Evolutionary conservation across 495 filamentous ascomycete genomes (phyloP), one percentile per base, ranked within the genome.

Genomic region (Penicilliopsis zonata): DNA sequence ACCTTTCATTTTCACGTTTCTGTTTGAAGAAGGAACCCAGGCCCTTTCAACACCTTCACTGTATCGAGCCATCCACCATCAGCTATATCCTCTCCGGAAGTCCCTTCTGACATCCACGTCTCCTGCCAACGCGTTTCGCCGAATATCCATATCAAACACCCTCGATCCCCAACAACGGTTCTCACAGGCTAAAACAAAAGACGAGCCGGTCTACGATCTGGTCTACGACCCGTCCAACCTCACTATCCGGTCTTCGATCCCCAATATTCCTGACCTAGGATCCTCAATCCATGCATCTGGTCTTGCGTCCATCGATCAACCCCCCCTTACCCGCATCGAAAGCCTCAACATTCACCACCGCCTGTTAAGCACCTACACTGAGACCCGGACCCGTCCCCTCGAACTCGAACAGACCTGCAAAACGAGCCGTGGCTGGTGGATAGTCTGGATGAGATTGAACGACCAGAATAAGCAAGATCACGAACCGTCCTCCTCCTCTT

Each of bases 361-460:
- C 39, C 77, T 96, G 19, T 59, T 98, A 9, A 76, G 72, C 40
- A 88, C 81, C 19, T 74, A 85, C 43, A 55, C 59, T 14, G 67
- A 73, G 18, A 83, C 82, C 13, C 67, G 69, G 9, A 57, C 59
- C 12, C 59, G 72, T 8, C 42, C 57, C 1, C 52, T 65, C 9
- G 85, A 88, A 45, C 50, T 78, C 5, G 92, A 96, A 55, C 62
- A 82, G n/a, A 95, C 82, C 9, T 82, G 78, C 55, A 93, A 94
- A 65, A 96, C 87, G 4, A 80, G 64, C 29, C 70, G 86, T 7
- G 86, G 86, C 1, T 98, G 88, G 87, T 98, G 92, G 90, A 67
- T 96, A 17, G 82, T 95, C 31, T 96, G 92, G 87, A 85, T 82
- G 32, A 68, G 81, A 24, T 59, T 88, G 6, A 60, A 76, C 7